A percentile compares a stretch with the other conserved stretches of the same genome.
Conservation (phyloP, 352 stramenopile genomes). For the Pythium graminicola region DNA sequence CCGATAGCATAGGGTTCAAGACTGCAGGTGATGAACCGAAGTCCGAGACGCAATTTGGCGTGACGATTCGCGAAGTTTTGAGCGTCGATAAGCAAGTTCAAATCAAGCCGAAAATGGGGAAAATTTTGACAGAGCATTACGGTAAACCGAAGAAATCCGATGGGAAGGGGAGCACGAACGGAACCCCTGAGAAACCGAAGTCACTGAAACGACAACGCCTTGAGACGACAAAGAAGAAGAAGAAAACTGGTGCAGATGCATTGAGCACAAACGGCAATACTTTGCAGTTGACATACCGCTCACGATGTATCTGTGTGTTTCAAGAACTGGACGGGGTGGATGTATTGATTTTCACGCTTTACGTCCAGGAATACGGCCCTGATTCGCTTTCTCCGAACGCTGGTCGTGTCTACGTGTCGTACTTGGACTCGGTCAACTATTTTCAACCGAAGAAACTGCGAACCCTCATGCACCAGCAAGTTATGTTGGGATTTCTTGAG, state of each 20-base stretch:
- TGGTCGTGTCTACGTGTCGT: constrained; percentile 83
- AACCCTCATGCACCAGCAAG: constrained; percentile 84
- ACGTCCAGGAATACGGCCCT: constrained; percentile 83
- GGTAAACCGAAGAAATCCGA: constrained; percentile 49
- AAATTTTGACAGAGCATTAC: constrained; percentile 62
- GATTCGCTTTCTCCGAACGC: constrained; percentile 69
- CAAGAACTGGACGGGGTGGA: constrained; percentile 85
- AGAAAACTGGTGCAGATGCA: constrained; percentile 19
- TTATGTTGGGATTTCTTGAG: constrained; percentile 84
- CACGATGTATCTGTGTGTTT: constrained; percentile 87
- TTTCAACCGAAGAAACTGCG: constrained; percentile 85
- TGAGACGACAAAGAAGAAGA: constrained; percentile 38
- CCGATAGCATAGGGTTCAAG: constrained; percentile 76
- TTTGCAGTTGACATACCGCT: constrained; percentile 79
- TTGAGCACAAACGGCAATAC: constrained; percentile 20
- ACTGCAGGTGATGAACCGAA: constrained; percentile 50
- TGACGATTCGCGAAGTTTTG: constrained; percentile 82
- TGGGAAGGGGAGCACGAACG: constrained; percentile 11
- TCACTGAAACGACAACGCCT: constrained; percentile 62
- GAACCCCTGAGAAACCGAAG: constrained; percentile 32
- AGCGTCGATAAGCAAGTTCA: constrained; percentile 86
- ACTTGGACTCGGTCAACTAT: constrained; percentile 87
- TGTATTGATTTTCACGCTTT: constrained; percentile 85
- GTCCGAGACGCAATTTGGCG: constrained; percentile 74
- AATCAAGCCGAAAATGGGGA: constrained; percentile 79